Percentiles rank a stretch among this genome's conserved stretches.
phyloP scores from a whole-genome alignment of 345 rosid species.

The Bruguiera gymnorhiza region DNA sequence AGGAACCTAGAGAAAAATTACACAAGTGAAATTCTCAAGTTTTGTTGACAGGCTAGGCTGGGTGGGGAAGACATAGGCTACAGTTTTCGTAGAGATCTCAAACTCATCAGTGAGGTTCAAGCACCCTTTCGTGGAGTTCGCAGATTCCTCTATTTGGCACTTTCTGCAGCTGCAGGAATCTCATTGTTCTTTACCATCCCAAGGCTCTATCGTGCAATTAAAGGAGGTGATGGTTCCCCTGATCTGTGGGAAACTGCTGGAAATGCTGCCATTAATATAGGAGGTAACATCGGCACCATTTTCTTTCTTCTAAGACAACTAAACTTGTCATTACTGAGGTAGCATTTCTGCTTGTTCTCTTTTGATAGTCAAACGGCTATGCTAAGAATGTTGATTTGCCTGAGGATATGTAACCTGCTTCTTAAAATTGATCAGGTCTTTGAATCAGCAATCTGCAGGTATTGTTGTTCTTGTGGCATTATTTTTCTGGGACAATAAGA shows the following conservation, averaged over 20 bases:
- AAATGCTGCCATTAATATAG: slow-evolving; percentile 80
- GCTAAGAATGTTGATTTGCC: no score
- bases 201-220: slow-evolving; percentile 62
- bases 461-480: slow-evolving; percentile 67
- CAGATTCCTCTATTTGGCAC: slow-evolving; percentile 74
- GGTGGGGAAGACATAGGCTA: slow-evolving; percentile 96
- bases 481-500: slow-evolving; percentile 88
- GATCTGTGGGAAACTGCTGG: slow-evolving; percentile 67
- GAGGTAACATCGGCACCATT: slow-evolving; percentile 48
- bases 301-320: neutral
- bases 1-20: neutral
- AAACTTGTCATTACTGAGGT: neutral
- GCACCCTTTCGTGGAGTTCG: slow-evolving; percentile 95
- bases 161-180: slow-evolving; percentile 90
- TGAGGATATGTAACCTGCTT: slow-evolving; percentile 20
- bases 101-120: slow-evolving; percentile 93
- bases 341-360: no score
- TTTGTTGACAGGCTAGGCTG: slow-evolving; percentile 65
- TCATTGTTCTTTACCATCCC: slow-evolving; percentile 80
- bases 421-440: slow-evolving; percentile 53
- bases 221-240: slow-evolving; percentile 81
- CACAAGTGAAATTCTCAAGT: slow-evolving; percentile 5
- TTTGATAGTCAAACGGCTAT: no score
- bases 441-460: slow-evolving; percentile 77
- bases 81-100: slow-evolving; percentile 85